A percentile compares a stretch with the other conserved stretches of the same genome.
phyloP scores from a whole-genome alignment of 441 rosid species.

The Sinapis alba region DNA sequence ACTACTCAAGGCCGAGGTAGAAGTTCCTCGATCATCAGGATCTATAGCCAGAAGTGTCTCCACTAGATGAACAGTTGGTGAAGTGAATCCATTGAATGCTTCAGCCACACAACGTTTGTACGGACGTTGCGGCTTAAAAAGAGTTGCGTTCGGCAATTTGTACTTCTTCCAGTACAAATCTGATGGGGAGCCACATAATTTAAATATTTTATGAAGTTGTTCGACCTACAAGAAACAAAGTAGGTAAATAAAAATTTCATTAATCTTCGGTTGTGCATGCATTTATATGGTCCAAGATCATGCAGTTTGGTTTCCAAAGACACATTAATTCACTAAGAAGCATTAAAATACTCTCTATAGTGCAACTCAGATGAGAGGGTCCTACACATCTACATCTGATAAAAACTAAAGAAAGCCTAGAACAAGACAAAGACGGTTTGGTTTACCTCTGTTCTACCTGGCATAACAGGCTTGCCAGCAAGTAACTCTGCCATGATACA shows the following conservation, averaged over 20 bases:
- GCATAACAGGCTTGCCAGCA: constrained; percentile 88
- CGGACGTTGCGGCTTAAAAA: constrained; percentile 79
- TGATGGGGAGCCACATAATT: constrained; percentile 88
- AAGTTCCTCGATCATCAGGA: constrained; percentile 79
- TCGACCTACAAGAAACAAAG: constrained; percentile 62
- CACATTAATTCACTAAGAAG: too few relatives aligned
- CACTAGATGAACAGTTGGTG: constrained; percentile 62
- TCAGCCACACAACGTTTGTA: constrained; percentile 74
- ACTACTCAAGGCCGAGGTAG: constrained; percentile 66
- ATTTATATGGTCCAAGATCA: constrained; percentile 13
- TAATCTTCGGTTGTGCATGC: not conserved
- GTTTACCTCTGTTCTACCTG: constrained; percentile 85
- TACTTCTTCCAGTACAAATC: constrained; percentile 89
- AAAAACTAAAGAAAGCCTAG: too few relatives aligned
- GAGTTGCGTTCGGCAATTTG: constrained; percentile 81
- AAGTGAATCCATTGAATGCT: constrained; percentile 70
- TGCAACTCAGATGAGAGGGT: not conserved
- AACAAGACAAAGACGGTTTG: not conserved
- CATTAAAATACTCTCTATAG: constrained; percentile 1
- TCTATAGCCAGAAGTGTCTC: constrained; percentile 81
- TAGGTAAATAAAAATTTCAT: not conserved
- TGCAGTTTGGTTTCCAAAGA: not conserved
- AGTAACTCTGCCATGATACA: constrained; percentile 94
- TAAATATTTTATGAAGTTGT: constrained; percentile 91
- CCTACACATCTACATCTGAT: not conserved